Base-by-base conservation (phyloP, 2,329 filamentous ascomycete genomes). In the Ophiocordyceps camponoti-leonardi region DNA sequence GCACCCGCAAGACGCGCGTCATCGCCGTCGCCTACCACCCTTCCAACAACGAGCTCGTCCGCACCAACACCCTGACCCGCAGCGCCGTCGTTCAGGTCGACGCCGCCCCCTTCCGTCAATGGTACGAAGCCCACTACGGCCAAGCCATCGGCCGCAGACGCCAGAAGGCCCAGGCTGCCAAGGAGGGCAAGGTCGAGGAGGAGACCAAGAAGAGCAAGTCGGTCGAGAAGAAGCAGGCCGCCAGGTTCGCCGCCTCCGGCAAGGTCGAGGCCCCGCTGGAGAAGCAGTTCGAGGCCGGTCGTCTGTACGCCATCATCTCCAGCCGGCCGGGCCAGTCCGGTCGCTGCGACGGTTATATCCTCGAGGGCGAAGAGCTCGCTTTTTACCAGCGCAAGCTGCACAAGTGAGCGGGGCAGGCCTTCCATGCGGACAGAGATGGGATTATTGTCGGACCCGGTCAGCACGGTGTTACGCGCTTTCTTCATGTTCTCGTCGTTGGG, bases 101-200 rank as follows among this genome's bases (percentile, higher is more conserved):
- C 71, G 92, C 93, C 61, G 86, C 92, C 54, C 92, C 92, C 58
- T 98, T 98, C 86, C 80, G 92, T 69, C 90, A 96, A 76, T 98
- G 92, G 92, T 98, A 94, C 75, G 92, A 98, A 81, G 86, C 92
- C 59, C 92, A 98, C 83, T 98, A 98, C 79, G 92, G 92, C 66
- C 78, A 86, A 71, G 61, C 75, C 61, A 67, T 98, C 54, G 92
- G 92, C 68, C 85, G 88, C 62, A 83, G 83, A 72, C 86, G 88
- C 73, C 87, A 94, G 77, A 77, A 81, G 68, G 88, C 93, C 71
- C 72, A 68, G 64, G 62, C 62, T 48, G 61, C 72, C 65, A 67
- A 69, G 61, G 68, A 73, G 61, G 73, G 73, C 60, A 77, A 78
- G 66, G 66, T 73, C 54, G 68, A 72, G 59, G 73, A 86, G 71